A percentile compares a stretch with the other conserved stretches of the same genome.
phyloP scores from a whole-genome alignment of 176 grass and related monocot genomes.

The Chloris gayana region DNA sequence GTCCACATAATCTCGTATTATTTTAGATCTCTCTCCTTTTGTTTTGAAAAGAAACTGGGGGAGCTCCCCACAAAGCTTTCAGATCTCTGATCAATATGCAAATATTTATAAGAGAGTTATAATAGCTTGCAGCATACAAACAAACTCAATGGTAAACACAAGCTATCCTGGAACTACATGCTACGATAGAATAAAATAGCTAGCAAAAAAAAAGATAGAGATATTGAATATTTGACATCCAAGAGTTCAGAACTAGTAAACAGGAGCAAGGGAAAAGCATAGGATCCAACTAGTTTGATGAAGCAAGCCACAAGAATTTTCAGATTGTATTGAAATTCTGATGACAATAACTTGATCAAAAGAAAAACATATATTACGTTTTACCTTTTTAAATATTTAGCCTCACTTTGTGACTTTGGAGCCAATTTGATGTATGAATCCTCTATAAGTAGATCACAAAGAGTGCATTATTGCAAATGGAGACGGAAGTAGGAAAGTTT shows the following conservation, averaged over 20 bases:
- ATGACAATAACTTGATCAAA: conserved; percentile 3
- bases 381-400: conserved; percentile 35
- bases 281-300: conserved; percentile 19
- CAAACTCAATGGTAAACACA: background rate
- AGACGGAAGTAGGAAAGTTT: conserved; percentile 20
- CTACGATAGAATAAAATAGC: background rate
- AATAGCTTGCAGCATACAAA: background rate
- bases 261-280: conserved; percentile 10
- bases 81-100: background rate
- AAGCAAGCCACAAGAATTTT: conserved; percentile 21
- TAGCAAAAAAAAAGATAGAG: background rate
- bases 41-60: too few species aligned
- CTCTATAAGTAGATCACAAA: conserved; percentile 52
- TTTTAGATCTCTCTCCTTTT: background rate
- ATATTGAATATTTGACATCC: background rate
- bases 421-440: conserved; percentile 34
- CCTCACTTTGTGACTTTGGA: conserved; percentile 22
- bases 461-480: conserved; percentile 22
- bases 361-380: background rate
- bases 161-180: conserved; percentile 14
- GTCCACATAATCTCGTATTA: background rate
- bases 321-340: conserved; percentile 13
- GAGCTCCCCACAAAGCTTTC: too few species aligned
- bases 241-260: conserved; percentile 7
- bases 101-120: conserved; percentile 9